phyloP scores from a whole-genome alignment of 2,329 filamentous ascomycete species.

The Exophiala oligosperma region DNA sequence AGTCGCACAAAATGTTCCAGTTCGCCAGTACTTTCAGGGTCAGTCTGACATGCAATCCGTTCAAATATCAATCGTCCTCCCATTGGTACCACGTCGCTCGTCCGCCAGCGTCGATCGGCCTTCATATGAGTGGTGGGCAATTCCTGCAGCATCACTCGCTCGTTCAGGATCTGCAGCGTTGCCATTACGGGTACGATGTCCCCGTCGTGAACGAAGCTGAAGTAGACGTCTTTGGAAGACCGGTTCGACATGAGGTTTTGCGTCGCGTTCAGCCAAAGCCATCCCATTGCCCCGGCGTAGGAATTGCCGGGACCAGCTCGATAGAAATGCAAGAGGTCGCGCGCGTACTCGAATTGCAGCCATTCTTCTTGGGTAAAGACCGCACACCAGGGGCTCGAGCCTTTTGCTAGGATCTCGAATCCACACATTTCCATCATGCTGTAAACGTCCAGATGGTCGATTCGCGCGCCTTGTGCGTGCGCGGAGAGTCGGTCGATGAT shows the following conservation, averaged over 20 bases:
- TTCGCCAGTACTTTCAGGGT: not conserved
- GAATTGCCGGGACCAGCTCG: conserved; percentile 58
- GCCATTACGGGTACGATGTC: conserved; percentile 58
- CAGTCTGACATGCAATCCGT: conserved; percentile 46
- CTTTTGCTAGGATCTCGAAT: conserved; percentile 57
- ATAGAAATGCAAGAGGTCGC: conserved; percentile 60
- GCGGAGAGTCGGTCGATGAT: conserved; percentile 47
- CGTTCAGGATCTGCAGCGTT: conserved; percentile 43
- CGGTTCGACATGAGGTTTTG: conserved; percentile 49
- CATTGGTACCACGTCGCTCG: conserved; percentile 59
- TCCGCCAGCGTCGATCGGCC: conserved; percentile 52
- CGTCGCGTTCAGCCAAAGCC: conserved; percentile 60
- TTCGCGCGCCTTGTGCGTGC: conserved; percentile 44
- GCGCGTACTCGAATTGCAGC: conserved; percentile 58
- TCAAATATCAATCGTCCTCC: conserved; percentile 57
- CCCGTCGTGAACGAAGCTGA: conserved; percentile 62
- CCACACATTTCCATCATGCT: conserved; percentile 64
- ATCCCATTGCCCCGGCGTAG: conserved; percentile 56
- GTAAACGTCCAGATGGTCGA: conserved; percentile 52
- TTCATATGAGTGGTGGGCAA: conserved; percentile 50
- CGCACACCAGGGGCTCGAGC: conserved; percentile 57
- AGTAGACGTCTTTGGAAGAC: conserved; percentile 45
- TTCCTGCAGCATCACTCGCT: conserved; percentile 44
- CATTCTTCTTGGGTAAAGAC: conserved; percentile 57
- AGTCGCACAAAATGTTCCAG: conserved; percentile 47